Evolutionary conservation across 1,139 yeast genomes (phyloP).

Genomic region (Zhuliangozyma blackwelliae): DNA sequence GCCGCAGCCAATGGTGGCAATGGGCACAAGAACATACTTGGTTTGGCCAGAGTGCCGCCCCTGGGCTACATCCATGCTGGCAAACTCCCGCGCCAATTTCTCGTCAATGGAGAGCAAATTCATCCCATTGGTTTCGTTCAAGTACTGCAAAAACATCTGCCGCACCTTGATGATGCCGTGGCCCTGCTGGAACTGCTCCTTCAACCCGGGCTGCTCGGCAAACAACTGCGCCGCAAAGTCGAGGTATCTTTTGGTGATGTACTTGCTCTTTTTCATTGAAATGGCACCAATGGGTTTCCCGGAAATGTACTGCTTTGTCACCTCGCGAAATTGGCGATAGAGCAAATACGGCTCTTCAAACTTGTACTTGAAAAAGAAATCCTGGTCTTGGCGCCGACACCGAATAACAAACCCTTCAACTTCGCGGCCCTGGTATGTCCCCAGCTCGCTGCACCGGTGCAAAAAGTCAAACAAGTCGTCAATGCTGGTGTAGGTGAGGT

Average conservation of each 20-base stretch:
- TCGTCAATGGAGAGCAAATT: constrained; percentile 23
- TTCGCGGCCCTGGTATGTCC: constrained; percentile 67
- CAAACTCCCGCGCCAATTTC: constrained; percentile 12
- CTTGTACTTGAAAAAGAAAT: constrained; percentile 83
- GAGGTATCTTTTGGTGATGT: constrained; percentile 63
- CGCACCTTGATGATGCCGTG: constrained; percentile 76
- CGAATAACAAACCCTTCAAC: constrained; percentile 94
- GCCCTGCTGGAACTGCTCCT: constrained; percentile 47
- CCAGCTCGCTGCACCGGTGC: constrained; percentile 57
- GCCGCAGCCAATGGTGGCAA: constrained; percentile 94
- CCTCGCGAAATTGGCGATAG: constrained; percentile 89
- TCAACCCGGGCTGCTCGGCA: constrained; percentile 38
- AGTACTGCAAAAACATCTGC: constrained; percentile 51
- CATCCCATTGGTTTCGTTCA: constrained; percentile 30
- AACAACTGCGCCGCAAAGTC: constrained; percentile 60
- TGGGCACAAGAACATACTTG: constrained; percentile 69
- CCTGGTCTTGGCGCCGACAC: constrained; percentile 43
- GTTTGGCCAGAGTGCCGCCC: constrained; percentile 5
- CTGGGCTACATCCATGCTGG: constrained; percentile 7
- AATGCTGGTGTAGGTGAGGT: constrained; percentile 33
- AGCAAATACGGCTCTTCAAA: constrained; percentile 92
- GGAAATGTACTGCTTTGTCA: constrained; percentile 58
- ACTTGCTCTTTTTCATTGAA: constrained; percentile 44
- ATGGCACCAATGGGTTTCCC: constrained; percentile 34
- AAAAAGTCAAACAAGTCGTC: constrained; percentile 47